phyloP scores from a whole-genome alignment of 352 stramenopile species.

The Globisporangium cylindrosporum region DNA sequence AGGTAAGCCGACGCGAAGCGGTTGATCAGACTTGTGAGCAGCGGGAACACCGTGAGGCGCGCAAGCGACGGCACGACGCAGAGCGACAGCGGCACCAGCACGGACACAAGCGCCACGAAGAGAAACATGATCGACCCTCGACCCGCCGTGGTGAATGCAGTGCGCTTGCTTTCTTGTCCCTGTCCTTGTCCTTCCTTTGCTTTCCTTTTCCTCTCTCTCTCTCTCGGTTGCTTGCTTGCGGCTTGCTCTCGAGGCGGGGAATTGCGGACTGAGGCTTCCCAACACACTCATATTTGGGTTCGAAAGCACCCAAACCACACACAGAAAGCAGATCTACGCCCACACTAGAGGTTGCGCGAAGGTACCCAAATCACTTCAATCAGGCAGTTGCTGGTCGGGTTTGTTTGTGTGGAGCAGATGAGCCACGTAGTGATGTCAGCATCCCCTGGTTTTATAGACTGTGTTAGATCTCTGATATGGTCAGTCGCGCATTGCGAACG shows the following conservation, averaged over 20 bases:
- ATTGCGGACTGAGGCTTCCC: neutral
- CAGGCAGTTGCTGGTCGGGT: neutral
- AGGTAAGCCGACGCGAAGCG: conserved; percentile 50
- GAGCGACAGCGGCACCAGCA: conserved; percentile 59
- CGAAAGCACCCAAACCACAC: neutral
- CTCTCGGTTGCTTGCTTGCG: neutral
- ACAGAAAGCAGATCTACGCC: neutral
- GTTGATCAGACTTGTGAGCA: conserved; percentile 54
- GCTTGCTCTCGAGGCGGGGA: neutral
- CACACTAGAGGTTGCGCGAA: neutral
- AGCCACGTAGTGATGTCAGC: neutral
- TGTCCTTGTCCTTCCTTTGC: conserved; percentile 5
- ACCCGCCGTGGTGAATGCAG: conserved; percentile 2
- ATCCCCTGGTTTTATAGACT: neutral
- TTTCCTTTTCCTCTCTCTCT: neutral
- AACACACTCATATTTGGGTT: neutral
- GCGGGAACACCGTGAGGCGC: conserved; percentile 53
- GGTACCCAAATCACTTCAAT: neutral
- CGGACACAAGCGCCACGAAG: conserved; percentile 41
- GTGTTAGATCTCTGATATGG: neutral
- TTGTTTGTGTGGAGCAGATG: neutral
- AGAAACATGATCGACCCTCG: conserved; percentile 31
- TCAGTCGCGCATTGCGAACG: neutral
- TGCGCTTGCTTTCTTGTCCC: neutral
- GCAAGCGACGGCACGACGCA: conserved; percentile 59